Evolutionary conservation across 2,329 filamentous ascomycete genomes (phyloP).

Genomic region (Graphiopsis chlorocephala): DNA sequence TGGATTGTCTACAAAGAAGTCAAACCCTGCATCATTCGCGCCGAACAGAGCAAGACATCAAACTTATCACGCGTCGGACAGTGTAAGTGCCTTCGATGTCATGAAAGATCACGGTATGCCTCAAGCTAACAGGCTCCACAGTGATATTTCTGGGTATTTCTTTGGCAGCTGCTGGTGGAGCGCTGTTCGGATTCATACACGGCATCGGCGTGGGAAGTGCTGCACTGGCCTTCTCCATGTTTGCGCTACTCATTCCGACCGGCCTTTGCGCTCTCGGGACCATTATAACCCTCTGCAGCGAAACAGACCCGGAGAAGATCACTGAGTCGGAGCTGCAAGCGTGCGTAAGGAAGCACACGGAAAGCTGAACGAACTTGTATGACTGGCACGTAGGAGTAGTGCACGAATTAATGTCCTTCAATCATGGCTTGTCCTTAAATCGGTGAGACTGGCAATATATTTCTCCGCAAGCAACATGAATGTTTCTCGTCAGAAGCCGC

Average conservation of each 20-base stretch:
- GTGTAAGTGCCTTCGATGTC: not conserved
- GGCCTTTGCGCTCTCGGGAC: not conserved
- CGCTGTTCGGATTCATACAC: not conserved
- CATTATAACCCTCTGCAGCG: not conserved
- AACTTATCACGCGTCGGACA: not conserved
- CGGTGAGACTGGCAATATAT: too few species aligned
- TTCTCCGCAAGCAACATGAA: too few species aligned
- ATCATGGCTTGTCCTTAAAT: too few species aligned
- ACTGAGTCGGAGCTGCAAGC: not conserved
- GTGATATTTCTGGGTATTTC: not conserved
- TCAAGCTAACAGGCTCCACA: not conserved
- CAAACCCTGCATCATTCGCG: not conserved
- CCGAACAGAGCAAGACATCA: not conserved
- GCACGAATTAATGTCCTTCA: too few species aligned
- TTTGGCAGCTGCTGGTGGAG: not conserved
- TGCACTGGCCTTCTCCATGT: not conserved
- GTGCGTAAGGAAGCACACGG: not conserved
- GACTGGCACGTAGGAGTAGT: not conserved
- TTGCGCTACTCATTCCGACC: not conserved
- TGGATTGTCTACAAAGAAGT: constrained; percentile 22
- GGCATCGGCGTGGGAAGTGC: not conserved
- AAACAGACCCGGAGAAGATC: not conserved
- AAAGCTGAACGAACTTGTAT: not conserved
- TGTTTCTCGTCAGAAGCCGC: too few species aligned
- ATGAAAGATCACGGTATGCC: not conserved